Evolutionary conservation across 345 rosid genomes (phyloP).

Genomic region (Streptanthus diversifolius): DNA sequence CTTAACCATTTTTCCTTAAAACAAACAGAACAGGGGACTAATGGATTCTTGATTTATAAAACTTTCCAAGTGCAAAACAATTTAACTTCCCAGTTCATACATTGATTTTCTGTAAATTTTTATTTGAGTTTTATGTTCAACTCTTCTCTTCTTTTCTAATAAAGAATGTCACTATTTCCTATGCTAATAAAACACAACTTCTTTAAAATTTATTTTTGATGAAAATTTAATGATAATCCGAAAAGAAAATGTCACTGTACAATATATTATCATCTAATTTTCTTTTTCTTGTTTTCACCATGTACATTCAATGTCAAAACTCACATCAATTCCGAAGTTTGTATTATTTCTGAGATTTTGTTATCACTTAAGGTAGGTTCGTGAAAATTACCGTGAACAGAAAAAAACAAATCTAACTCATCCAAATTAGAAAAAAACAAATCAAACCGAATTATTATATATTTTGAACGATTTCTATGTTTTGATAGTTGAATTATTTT

Average conservation of each 20-base stretch:
- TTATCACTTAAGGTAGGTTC: no score
- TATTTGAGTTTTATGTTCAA: conserved; percentile 14
- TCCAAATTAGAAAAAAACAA: no score
- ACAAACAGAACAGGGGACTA: background rate
- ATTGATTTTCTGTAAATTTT: conserved; percentile 28
- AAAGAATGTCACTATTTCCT: conserved; percentile 13
- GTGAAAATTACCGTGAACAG: no score
- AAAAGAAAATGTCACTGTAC: background rate
- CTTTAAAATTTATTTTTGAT: background rate
- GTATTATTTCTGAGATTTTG: background rate
- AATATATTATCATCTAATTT: background rate
- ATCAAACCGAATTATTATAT: no score
- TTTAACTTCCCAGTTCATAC: conserved; percentile 23
- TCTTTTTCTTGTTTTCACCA: background rate
- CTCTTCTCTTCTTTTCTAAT: conserved; percentile 12
- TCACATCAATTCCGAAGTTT: background rate
- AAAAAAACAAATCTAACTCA: no score
- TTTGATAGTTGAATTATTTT: no score
- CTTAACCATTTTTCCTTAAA: conserved; percentile 19
- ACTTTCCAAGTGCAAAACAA: conserved; percentile 1
- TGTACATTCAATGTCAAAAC: background rate
- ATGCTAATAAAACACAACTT: background rate
- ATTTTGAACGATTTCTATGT: no score
- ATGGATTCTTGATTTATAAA: conserved; percentile 23
- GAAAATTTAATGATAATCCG: background rate